A percentile compares a stretch with the other conserved stretches of the same genome.
Conservation (phyloP, 2,329 filamentous ascomycete species). For the Pseudogymnoascus sp. region DNA sequence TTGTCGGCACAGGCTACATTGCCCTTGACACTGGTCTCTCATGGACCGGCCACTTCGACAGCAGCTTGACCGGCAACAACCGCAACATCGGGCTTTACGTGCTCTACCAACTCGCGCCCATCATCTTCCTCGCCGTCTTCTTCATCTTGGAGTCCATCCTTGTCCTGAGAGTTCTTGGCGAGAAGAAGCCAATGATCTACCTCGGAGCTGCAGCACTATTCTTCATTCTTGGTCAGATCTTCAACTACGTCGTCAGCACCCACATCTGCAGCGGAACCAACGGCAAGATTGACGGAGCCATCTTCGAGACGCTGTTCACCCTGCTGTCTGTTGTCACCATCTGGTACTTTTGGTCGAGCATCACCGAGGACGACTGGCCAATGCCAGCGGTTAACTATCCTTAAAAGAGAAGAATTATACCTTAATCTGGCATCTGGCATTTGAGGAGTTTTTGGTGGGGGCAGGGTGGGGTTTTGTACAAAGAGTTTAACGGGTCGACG, state of each 20-base stretch:
- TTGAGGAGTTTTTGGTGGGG: conserved; percentile 4
- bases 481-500: conserved; percentile 2
- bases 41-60: conserved; percentile 74
- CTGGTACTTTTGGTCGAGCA: conserved; percentile 98
- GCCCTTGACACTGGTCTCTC: conserved; percentile 84
- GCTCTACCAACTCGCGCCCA: conserved; percentile 80
- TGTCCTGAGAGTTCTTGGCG: conserved; percentile 78
- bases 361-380: conserved; percentile 98
- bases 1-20: conserved; percentile 91
- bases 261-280: conserved; percentile 79
- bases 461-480: not conserved
- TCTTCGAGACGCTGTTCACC: conserved; percentile 93
- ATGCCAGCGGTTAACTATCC: conserved; percentile 33
- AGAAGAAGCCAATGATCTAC: conserved; percentile 89
- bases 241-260: conserved; percentile 88
- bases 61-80: conserved; percentile 52
- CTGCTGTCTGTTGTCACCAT: conserved; percentile 72
- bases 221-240: conserved; percentile 89
- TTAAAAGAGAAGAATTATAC: conserved; percentile 33
- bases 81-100: conserved; percentile 84
- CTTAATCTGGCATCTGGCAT: conserved; percentile 22
- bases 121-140: conserved; percentile 83
- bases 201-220: conserved; percentile 65
- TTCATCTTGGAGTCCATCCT: conserved; percentile 77
- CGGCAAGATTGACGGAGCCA: conserved; percentile 83